Evolutionary conservation across 805 yeast genomes (phyloP).

Genomic region (Starmerella davenportii): DNA sequence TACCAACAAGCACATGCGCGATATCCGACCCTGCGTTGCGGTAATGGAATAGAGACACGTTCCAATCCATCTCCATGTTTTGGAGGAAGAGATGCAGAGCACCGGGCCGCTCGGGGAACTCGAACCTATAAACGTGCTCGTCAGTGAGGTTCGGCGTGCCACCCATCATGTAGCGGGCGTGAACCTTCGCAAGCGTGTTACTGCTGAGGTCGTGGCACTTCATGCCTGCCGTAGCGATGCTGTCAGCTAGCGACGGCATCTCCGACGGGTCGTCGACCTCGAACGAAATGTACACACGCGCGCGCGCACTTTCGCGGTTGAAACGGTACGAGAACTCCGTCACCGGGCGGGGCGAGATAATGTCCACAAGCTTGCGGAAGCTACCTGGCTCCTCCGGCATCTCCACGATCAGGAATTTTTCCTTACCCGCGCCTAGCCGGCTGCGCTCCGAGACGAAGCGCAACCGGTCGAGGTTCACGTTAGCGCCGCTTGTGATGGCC

Average conservation of each 20-base stretch:
- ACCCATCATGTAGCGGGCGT: conserved; percentile 91
- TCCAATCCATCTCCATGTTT: conserved; percentile 63
- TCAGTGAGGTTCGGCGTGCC: conserved; percentile 59
- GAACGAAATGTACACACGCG: conserved; percentile 77
- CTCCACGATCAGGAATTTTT: conserved; percentile 74
- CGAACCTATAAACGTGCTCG: conserved; percentile 69
- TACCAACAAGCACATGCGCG: conserved; percentile 81
- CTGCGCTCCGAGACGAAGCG: conserved; percentile 96
- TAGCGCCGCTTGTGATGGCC: conserved; percentile 87
- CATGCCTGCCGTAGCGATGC: conserved; percentile 46
- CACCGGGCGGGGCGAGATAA: conserved; percentile 72
- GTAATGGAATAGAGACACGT: conserved; percentile 84
- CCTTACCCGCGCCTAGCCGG: conserved; percentile 94
- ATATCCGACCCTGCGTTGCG: conserved; percentile 93
- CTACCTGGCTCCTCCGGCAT: conserved; percentile 91
- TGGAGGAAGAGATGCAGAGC: conserved; percentile 69
- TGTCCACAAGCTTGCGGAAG: conserved; percentile 54
- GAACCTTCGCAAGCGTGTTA: conserved; percentile 88
- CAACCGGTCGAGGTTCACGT: conserved; percentile 92
- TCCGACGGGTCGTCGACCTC: conserved; percentile 63
- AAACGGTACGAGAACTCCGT: conserved; percentile 90
- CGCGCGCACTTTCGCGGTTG: conserved; percentile 29
- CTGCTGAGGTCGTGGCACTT: conserved; percentile 70
- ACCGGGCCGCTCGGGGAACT: conserved; percentile 95
- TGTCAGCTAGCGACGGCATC: conserved; percentile 41